These are phyloP conservation scores for Ilyonectria destructans DNA, from an alignment of 2,329 filamentous ascomycete species.

Conservation along the genomic window DNA sequence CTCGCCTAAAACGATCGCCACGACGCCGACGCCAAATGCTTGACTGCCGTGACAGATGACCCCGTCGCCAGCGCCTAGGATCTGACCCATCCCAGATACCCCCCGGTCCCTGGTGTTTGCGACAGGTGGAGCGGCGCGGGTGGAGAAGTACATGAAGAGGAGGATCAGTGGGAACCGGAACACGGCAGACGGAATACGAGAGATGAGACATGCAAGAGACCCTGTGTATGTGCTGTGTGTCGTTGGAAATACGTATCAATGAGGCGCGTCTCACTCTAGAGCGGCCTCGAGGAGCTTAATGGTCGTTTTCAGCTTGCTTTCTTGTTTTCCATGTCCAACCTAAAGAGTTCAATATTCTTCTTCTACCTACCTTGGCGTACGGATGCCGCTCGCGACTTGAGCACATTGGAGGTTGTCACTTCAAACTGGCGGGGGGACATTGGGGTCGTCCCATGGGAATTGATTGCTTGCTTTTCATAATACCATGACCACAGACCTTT, in stretches of 20 bases:
- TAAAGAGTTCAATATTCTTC: neutral
- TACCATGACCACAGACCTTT: conserved; percentile 38
- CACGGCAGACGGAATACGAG: conserved; percentile 12
- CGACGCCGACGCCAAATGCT: conserved; percentile 7
- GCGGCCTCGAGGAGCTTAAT: conserved; percentile 2
- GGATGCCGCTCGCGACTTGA: neutral
- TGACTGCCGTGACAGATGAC: conserved; percentile 22
- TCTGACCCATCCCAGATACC: conserved; percentile 2
- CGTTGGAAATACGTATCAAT: conserved; percentile 1
- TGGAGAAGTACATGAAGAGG: conserved; percentile 18
- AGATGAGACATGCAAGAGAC: conserved; percentile 23
- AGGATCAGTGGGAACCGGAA: conserved; percentile 16
- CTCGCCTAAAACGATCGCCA: neutral
- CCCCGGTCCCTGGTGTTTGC: neutral
- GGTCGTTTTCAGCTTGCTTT: neutral
- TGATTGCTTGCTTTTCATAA: conserved; percentile 45
- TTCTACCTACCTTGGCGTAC: neutral
- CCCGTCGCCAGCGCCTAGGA: neutral
- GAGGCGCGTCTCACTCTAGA: conserved; percentile 2
- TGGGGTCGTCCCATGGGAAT: conserved; percentile 31
- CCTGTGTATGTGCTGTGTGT: conserved; percentile 16
- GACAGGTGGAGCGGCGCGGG: conserved; percentile 1
- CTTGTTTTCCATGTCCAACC: neutral
- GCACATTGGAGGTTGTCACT: neutral
- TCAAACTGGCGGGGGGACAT: neutral